Base-by-base conservation (phyloP, 441 rosid genomes). In the Arabidopsis hybrid region DNA sequence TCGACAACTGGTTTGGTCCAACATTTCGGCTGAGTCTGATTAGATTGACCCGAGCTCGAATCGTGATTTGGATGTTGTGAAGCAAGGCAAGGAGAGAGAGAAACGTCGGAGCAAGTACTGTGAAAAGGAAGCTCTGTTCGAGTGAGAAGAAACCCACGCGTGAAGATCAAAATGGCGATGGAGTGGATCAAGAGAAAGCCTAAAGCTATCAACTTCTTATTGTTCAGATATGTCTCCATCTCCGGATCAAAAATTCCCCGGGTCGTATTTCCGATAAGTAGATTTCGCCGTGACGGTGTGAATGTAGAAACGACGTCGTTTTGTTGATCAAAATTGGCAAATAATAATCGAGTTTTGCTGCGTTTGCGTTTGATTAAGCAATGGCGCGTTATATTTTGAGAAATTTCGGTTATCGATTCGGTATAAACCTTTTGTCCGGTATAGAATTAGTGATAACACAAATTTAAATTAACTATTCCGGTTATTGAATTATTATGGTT, bases 121-220 rank as follows among this genome's bases (percentile, higher is more conserved):
- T 73, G 84, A 65, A 84, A 79, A 18, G 98, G 96, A 68, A 90
- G 99, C 81, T 96, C 99, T 0, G 98, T 93, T 79, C 99, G 88
- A 58, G 99, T 93, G 9, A 96, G 88, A 36, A 96, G 84, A 81
- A 96, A 96, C 2, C 99, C 99, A 78, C 91, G 84, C 0, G 89
- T 85, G 85, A 96, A 91, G 3, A 96, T 82, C 11, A 87, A 80
- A 74, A 95, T 80, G 13, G 89, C 97, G 6, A 85, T 42, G 17
- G 73, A 45, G 78, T 91, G 99, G 78, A 88, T 76, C 71, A 70
- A 73, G 52, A 81, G 72, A 59, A 88, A 73, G 57, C 75, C 79
- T 78, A 85, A 35, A 12, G 69, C 42, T 46, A 71, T 69, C 91
- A 74, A 81, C 49, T 70, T 81, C 49, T 73, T 69, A 60, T 38